Percentiles rank a stretch among this genome's conserved stretches.
Conservation (phyloP, 2,329 filamentous ascomycete genomes). For the Talaromyces verruculosus region DNA sequence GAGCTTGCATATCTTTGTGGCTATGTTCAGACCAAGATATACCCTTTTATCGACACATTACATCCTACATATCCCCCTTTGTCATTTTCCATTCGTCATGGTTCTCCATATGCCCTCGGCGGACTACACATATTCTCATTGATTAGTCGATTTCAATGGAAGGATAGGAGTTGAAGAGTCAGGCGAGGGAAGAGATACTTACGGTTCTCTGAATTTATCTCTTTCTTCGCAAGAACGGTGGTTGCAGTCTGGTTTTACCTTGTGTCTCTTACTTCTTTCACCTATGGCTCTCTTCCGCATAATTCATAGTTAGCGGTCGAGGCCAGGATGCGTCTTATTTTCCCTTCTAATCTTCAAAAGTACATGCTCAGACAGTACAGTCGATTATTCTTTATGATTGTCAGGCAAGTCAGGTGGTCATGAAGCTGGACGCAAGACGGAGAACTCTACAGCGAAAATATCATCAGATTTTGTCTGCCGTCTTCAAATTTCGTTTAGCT, state of each 20-base stretch:
- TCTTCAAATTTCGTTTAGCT: not conserved
- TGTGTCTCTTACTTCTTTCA: not conserved
- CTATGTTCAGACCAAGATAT: conserved; percentile 17
- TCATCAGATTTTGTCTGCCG: not conserved
- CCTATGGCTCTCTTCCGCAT: not conserved
- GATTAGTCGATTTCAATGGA: not conserved
- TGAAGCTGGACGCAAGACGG: conserved; percentile 1
- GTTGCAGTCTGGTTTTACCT: not conserved
- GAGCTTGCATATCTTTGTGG: conserved; percentile 14
- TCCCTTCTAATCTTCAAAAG: conserved; percentile 6
- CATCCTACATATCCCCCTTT: conserved; percentile 17
- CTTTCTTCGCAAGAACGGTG: not conserved
- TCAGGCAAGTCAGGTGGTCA: not conserved
- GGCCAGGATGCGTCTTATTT: not conserved
- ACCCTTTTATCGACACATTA: conserved; percentile 20
- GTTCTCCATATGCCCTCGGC: not conserved
- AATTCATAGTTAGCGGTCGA: not conserved
- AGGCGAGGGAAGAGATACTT: not conserved
- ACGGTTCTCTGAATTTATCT: not conserved
- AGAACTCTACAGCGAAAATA: not conserved
- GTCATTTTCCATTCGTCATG: not conserved
- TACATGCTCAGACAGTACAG: conserved; percentile 1
- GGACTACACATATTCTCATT: not conserved
- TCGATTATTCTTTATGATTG: not conserved
- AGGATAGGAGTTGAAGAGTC: not conserved